A percentile compares a stretch with the other conserved stretches of the same genome.
Evolutionary conservation across 768 basidiomycete species (phyloP).

Genomic region (Filobasidium floriforme): DNA sequence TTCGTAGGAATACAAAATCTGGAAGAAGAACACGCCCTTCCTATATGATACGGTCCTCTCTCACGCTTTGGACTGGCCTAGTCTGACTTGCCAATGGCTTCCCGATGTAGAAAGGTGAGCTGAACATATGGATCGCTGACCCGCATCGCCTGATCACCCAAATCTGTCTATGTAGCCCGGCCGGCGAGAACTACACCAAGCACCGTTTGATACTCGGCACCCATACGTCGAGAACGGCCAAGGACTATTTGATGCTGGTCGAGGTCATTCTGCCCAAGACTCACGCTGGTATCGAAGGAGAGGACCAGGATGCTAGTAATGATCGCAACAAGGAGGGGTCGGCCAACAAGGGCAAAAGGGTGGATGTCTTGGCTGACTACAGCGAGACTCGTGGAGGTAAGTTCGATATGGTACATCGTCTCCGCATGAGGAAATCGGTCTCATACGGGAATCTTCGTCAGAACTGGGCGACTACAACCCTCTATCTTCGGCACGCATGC

Average conservation of each 20-base stretch:
- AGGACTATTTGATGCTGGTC: constrained; percentile 93
- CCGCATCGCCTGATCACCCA: constrained; percentile 53
- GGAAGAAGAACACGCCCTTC: constrained; percentile 67
- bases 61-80: constrained; percentile 96
- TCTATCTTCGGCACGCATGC: constrained; percentile 74
- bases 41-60: constrained; percentile 96
- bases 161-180: constrained; percentile 49
- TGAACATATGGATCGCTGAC: constrained; percentile 45
- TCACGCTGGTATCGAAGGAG: constrained; percentile 47
- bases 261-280: constrained; percentile 84
- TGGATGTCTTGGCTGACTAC: constrained; percentile 75
- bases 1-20: constrained; percentile 46
- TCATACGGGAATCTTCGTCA: too few species aligned
- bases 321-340: constrained; percentile 47
- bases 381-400: constrained; percentile 75
- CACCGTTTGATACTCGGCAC: constrained; percentile 94
- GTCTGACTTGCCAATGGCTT: constrained; percentile 96
- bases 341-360: constrained; percentile 50
- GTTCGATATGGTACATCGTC: too few species aligned
- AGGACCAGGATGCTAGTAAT: background rate
- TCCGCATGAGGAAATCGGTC: too few species aligned
- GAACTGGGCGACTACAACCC: constrained; percentile 90
- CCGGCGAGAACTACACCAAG: constrained; percentile 85
- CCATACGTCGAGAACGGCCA: constrained; percentile 88
- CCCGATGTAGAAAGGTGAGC: constrained; percentile 88